These are phyloP conservation scores for Sporothrix protearum DNA, from an alignment of 2,329 filamentous ascomycete genomes.

Conservation along the genomic window DNA sequence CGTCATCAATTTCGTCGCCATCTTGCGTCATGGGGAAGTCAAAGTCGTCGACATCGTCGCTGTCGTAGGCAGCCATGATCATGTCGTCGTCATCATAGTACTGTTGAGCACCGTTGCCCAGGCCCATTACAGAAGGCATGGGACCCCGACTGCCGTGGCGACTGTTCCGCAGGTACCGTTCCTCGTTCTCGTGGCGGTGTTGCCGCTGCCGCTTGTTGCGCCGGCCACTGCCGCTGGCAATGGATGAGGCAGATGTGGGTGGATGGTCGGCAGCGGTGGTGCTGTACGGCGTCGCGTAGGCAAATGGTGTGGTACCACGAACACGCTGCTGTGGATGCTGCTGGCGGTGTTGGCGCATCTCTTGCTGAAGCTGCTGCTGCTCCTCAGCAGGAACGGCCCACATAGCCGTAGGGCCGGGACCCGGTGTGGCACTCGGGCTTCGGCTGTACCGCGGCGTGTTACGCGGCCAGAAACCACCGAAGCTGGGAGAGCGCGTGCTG, in stretches of 20 bases:
- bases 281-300: slow-evolving; percentile 74
- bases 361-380: slow-evolving; percentile 37
- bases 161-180: slow-evolving; percentile 17
- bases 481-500: slow-evolving; percentile 55
- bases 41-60: slow-evolving; percentile 31
- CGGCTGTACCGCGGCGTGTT: slow-evolving; percentile 56
- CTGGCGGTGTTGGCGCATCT: background rate
- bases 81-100: slow-evolving; percentile 32
- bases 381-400: background rate
- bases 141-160: slow-evolving; percentile 29
- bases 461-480: slow-evolving; percentile 38
- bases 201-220: background rate
- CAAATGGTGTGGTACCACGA: slow-evolving; percentile 55
- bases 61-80: slow-evolving; percentile 27
- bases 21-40: slow-evolving; percentile 36
- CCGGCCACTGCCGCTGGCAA: background rate
- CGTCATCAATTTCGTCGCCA: slow-evolving; percentile 38
- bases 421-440: slow-evolving; percentile 33
- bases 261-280: slow-evolving; percentile 49
- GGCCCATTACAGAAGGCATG: slow-evolving; percentile 23
- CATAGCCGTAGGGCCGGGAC: slow-evolving; percentile 40
- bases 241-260: slow-evolving; percentile 23
- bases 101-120: slow-evolving; percentile 33
- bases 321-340: slow-evolving; percentile 33
- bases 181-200: background rate